phyloP scores from a whole-genome alignment of 1,139 yeast genomes.

The Pneumocystis jirovecii region DNA sequence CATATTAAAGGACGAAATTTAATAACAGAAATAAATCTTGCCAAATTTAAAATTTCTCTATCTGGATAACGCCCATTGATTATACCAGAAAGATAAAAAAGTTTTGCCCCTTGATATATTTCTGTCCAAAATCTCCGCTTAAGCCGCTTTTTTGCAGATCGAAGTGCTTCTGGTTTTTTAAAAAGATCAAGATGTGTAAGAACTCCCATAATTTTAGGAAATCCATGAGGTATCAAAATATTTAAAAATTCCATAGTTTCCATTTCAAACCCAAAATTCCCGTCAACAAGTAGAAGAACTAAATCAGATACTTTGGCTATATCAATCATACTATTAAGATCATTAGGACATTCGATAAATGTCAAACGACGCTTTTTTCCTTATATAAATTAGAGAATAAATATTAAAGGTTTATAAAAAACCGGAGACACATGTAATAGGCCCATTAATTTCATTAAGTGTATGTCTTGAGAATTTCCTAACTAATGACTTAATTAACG shows the following conservation, averaged over 20 bases:
- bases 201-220: slow-evolving; percentile 93
- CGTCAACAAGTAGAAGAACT: slow-evolving; percentile 78
- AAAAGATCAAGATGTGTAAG: slow-evolving; percentile 92
- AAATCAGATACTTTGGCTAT: slow-evolving; percentile 91
- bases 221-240: slow-evolving; percentile 94
- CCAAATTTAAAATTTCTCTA: slow-evolving; percentile 78
- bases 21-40: slow-evolving; percentile 91
- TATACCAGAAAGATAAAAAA: slow-evolving; percentile 88
- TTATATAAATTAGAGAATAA: background rate
- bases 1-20: slow-evolving; percentile 94
- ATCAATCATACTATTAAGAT: slow-evolving; percentile 89
- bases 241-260: slow-evolving; percentile 98
- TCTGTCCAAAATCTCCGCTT: slow-evolving; percentile 98
- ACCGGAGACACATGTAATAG: slow-evolving; percentile 80
- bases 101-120: slow-evolving; percentile 94
- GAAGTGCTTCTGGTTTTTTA: slow-evolving; percentile 73
- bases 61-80: slow-evolving; percentile 96
- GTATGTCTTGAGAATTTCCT: slow-evolving; percentile 82
- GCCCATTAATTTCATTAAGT: slow-evolving; percentile 77
- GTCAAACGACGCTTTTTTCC: slow-evolving; percentile 90
- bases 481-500: slow-evolving; percentile 77
- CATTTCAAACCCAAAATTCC: slow-evolving; percentile 97
- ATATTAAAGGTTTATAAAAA: background rate
- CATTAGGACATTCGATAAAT: slow-evolving; percentile 83
- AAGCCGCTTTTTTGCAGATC: slow-evolving; percentile 81